These are phyloP conservation scores for Trametopsis cervina DNA, from an alignment of 768 basidiomycete genomes.

Conservation along the genomic window DNA sequence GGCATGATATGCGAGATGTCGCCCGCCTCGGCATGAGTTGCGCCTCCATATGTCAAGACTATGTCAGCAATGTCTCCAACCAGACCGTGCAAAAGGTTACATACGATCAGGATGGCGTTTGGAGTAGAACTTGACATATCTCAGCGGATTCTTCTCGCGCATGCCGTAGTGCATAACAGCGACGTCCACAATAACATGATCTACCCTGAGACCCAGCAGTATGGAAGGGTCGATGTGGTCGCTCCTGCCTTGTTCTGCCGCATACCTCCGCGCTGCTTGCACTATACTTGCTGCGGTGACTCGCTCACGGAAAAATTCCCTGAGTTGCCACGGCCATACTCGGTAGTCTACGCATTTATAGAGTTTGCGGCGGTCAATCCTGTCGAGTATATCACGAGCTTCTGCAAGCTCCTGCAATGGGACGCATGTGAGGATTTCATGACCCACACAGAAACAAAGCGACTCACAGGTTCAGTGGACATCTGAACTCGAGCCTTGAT, in stretches of 20 bases:
- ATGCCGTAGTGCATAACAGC: conserved; percentile 73
- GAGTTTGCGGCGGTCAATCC: conserved; percentile 56
- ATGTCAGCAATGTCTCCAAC: no score
- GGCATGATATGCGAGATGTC: conserved; percentile 67
- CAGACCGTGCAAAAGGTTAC: background rate
- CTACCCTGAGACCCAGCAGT: conserved; percentile 31
- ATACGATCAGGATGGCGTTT: conserved; percentile 55
- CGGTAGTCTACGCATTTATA: conserved; percentile 69
- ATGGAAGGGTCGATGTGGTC: conserved; percentile 11
- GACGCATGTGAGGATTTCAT: background rate
- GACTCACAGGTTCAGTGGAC: conserved; percentile 41
- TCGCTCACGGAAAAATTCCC: conserved; percentile 17
- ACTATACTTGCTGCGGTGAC: conserved; percentile 34
- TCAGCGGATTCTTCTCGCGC: conserved; percentile 61
- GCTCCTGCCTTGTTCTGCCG: conserved; percentile 2
- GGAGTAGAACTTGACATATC: conserved; percentile 66
- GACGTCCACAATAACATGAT: conserved; percentile 60
- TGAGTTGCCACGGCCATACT: conserved; percentile 31
- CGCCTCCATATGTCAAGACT: background rate
- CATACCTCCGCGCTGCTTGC: conserved; percentile 20
- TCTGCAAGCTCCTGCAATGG: conserved; percentile 45
- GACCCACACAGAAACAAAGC: background rate
- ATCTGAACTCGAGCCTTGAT: conserved; percentile 56
- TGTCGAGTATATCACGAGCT: conserved; percentile 54
- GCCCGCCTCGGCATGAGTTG: conserved; percentile 34